Evolutionary conservation across 164 flowering plant genomes (phyloP), one percentile per base, ranked within the genome.

Genomic region (Piper betle): DNA sequence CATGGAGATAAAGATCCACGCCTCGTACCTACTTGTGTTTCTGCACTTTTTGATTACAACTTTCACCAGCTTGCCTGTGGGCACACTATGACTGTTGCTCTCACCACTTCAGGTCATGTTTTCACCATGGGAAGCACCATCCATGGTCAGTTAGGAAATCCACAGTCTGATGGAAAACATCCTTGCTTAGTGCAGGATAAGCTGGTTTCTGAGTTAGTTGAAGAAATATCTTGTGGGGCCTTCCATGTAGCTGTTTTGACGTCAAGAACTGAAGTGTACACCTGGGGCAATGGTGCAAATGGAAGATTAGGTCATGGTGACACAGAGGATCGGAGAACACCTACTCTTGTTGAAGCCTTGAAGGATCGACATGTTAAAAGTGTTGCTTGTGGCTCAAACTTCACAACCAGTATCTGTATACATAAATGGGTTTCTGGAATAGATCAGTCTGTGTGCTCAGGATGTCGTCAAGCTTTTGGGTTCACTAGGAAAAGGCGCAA

Each of bases 11-110:
- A 84, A 66, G 90, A 87, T 17, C 63, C 78, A 15, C 78, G 76
- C 59, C 63, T 85, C 33, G 66, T 75, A 48, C 97, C 97, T 2
- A 87, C 86, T 4, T 82, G 84, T 66, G 82, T 89, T 46, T 67
- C 88, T 8, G 48, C 88, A 11, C 84, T 87, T 19, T 65, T 77
- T 55, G 91, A 85, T 55, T 78, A 85, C 72, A 81, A 80, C 59
- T 83, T 89, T 66, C 81, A 77, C n/a, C 87, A 87, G 67, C 19
- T 89, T 58, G 84, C 87, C 2, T 89, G 94, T 75, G 97, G 97
- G 25, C 77, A 82, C 67, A 77, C 62, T 43, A 69, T 82, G 55
- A 89, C 97, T 0, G 80, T 89, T 64, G 90, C 79, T 43, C 82
- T 89, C n/a, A 82, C 94, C 5, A 79, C 80, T 50, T 81, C 92